phyloP scores from a whole-genome alignment of 169 alveolate species.

The Cyclospora cayetanensis region DNA sequence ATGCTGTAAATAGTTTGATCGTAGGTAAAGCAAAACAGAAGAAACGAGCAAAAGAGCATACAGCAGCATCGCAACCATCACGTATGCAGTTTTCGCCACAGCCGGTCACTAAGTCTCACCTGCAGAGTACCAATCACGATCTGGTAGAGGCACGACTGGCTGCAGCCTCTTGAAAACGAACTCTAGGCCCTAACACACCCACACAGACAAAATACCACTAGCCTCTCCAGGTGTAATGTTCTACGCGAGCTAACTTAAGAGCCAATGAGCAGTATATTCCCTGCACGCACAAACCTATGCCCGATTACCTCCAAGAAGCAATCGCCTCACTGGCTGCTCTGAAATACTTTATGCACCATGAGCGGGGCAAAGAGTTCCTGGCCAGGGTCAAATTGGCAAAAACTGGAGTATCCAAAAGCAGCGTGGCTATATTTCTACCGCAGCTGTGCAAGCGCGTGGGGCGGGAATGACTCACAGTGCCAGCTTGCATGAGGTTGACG shows the following conservation, averaged over 20 bases:
- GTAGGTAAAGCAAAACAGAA: not conserved
- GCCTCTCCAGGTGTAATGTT: not conserved
- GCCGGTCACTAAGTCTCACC: not conserved
- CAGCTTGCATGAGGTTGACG: conserved; percentile 65
- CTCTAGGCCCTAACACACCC: conserved; percentile 49
- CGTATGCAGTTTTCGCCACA: too few relatives aligned
- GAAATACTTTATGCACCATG: too few relatives aligned
- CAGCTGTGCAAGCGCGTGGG: too few relatives aligned
- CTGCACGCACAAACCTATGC: too few relatives aligned
- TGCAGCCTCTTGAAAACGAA: conserved; percentile 61
- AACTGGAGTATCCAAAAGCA: too few relatives aligned
- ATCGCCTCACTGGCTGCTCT: too few relatives aligned
- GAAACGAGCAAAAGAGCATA: not conserved
- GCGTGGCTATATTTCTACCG: too few relatives aligned
- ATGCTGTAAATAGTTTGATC: not conserved
- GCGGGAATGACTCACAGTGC: conserved; percentile 2
- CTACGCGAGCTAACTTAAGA: too few relatives aligned
- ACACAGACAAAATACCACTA: not conserved
- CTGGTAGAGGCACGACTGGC: conserved; percentile 64
- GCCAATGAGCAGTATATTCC: too few relatives aligned
- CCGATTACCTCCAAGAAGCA: too few relatives aligned
- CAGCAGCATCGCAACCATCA: not conserved
- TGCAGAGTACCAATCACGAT: conserved; percentile 62
- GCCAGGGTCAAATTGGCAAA: too few relatives aligned
- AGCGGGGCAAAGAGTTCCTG: too few relatives aligned